Evolutionary conservation across 2,329 filamentous ascomycete species (phyloP), one percentile per base, ranked within the genome.

Genomic region (Xylaria sp.): DNA sequence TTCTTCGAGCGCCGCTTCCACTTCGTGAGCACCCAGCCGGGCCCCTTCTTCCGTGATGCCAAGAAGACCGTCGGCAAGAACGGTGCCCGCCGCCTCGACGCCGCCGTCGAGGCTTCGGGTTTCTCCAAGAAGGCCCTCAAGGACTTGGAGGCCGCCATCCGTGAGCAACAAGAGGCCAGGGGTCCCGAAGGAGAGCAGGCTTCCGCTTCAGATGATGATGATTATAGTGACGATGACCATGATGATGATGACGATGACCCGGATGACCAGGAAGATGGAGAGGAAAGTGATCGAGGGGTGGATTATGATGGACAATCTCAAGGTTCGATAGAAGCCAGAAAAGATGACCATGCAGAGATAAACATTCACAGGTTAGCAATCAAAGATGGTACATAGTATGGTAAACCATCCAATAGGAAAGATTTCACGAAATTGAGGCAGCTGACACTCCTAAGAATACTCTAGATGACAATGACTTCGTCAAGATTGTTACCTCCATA

Each of bases 121-220:
- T 98, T 99, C 79, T 97, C 93, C 23, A 97, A 91, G 83, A 98
- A 97, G 82, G 97, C 97, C 91, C 88, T 93, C 18, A 97, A 96
- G 80, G 96, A 99, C 73, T 83, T 99, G 18, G 96, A 97, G 77
- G 87, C 89, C 10, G 97, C 97, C 72, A 96, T 99, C 82, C 90
- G 91, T 73, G 91, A 92, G 82, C 91, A 94, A 77, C 87, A 90
- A 60, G 82, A 84, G 46, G 69, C 79, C 55, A 78, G 82, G n/a
- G 81, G 81, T 2, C 77, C 80, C 3, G 74, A 78, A 2, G 78
- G 78, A 2, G 79, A 79, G 41, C 79, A 79, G 6, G 79, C 79
- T 8, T 79, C 79, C 0, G 79, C 78, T n/a, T 76, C 78, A 20
- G 77, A 75, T 2, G 74, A 76, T 48, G 80, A 79, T 25, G 78